Evolutionary conservation across 352 stramenopile genomes (phyloP), one percentile per base, ranked within the genome.

Genomic region (Phytophthora megakarya): DNA sequence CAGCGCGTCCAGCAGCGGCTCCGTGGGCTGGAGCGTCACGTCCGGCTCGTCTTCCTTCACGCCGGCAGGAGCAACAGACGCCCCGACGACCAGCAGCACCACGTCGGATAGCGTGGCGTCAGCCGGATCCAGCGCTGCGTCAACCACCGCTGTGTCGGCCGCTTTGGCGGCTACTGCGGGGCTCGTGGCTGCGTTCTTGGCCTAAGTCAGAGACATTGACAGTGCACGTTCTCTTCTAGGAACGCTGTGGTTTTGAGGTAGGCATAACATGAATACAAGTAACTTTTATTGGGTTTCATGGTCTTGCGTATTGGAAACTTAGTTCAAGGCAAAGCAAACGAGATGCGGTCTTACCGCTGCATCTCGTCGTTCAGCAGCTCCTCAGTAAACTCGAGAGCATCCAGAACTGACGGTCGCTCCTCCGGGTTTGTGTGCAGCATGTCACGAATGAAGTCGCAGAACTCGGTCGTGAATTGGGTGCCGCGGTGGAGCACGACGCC

Each of bases 381-480:
- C 40, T 88, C 81, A 5, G 86, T 81, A 70, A 94, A 94, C 68
- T 94, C 86, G 28, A 95, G 70, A 8, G 86, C 82, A 46, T 95
- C 86, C 44, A 92, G 63, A 15, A 92, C 75, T 6, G 85, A 92
- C 22, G 85, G 86, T 1, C 87, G 77, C 65, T 95, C 86, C 33
- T 93, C 81, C 4, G 87, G 81, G 58, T 93, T 92, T 26, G 78
- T 83, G 44, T 92, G 85, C 37, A 95, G 77, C 87, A 95, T 95
- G 42, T 94, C 85, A 6, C 83, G 83, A 39, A 95, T 93, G 32
- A 95, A 95, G 33, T 95, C 85, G 61, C 85, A 94, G 47, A 95
- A 95, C 57, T 95, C 87, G 60, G 66, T 58, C 26, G 85, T 84
- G 70, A 88, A 95, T 38, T 81, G 66, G 46, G 80, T 80, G 23